Conservation (phyloP, 129 eudicot genomes). For the Tanacetum coccineum region DNA sequence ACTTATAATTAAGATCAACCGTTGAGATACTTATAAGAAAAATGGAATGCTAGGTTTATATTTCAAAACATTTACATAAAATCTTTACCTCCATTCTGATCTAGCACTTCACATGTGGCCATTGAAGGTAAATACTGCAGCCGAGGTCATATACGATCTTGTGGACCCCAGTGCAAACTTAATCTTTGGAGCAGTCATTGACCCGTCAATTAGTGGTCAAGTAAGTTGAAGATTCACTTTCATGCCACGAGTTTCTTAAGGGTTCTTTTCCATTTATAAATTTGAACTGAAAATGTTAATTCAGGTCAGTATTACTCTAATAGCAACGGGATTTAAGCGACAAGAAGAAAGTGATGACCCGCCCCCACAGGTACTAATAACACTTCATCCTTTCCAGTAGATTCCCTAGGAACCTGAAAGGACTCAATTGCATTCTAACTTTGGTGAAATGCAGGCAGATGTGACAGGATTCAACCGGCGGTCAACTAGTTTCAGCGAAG, state of each 20-base stretch:
- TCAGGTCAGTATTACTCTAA: constrained; percentile 86
- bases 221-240: constrained; percentile 37
- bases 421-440: neutral
- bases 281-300: constrained; percentile 14
- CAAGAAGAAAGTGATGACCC: constrained; percentile 73
- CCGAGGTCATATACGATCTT: constrained; percentile 88
- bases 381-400: neutral
- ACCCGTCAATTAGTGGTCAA: constrained; percentile 82
- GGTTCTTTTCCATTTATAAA: neutral
- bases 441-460: constrained; percentile 42
- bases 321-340: constrained; percentile 96
- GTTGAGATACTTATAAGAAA: neutral
- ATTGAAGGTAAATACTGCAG: constrained; percentile 87
- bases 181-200: constrained; percentile 84
- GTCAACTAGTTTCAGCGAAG: constrained; percentile 34
- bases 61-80: neutral
- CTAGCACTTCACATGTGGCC: constrained; percentile 5
- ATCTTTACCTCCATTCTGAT: constrained; percentile 4
- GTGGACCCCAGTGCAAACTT: constrained; percentile 95
- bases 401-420: neutral
- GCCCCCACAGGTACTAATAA: constrained; percentile 26
- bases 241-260: neutral
- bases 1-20: neutral
- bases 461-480: constrained; percentile 21
- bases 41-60: neutral